Evolutionary conservation across 192 early-diverging fungal species (phyloP).

Genomic region (Coemansia umbellata): DNA sequence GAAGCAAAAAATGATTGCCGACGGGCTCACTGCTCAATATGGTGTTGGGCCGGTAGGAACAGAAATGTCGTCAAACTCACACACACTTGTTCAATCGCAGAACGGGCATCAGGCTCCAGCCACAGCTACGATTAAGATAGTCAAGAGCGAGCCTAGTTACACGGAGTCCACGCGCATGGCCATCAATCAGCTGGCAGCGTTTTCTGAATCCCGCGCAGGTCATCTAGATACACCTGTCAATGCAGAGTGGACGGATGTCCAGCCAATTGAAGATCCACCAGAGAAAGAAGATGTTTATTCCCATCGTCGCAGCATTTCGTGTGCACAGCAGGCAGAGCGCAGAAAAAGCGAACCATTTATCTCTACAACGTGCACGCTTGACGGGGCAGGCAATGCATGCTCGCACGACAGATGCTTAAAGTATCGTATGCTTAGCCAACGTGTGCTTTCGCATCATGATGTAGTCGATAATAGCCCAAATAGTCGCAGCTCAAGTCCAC

Average conservation of each 20-base stretch:
- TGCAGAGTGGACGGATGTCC: neutral
- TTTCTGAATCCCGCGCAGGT: neutral
- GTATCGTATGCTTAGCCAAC: conserved; percentile 24
- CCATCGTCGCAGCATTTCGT: conserved; percentile 8
- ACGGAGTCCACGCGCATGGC: conserved; percentile 37
- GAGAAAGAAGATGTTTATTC: neutral
- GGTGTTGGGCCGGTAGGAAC: conserved; percentile 23
- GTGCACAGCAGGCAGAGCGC: conserved; percentile 11
- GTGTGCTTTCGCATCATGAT: conserved; percentile 12
- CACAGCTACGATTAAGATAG: conserved; percentile 5
- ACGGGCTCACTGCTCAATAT: conserved; percentile 36
- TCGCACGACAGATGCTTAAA: conserved; percentile 15
- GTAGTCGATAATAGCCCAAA: neutral
- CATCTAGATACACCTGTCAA: neutral
- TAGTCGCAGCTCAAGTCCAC: neutral
- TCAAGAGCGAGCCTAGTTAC: conserved; percentile 26
- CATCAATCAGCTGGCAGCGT: conserved; percentile 24
- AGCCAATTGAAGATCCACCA: neutral
- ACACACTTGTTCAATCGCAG: conserved; percentile 22
- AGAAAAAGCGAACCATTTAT: conserved; percentile 34
- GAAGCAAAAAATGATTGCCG: conserved; percentile 39
- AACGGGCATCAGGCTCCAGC: neutral
- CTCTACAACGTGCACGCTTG: neutral
- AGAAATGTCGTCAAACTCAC: conserved; percentile 28
- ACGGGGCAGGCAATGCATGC: neutral